Evolutionary conservation across 2,329 filamentous ascomycete species (phyloP).

Genomic region (Dichotomopilus funicola): DNA sequence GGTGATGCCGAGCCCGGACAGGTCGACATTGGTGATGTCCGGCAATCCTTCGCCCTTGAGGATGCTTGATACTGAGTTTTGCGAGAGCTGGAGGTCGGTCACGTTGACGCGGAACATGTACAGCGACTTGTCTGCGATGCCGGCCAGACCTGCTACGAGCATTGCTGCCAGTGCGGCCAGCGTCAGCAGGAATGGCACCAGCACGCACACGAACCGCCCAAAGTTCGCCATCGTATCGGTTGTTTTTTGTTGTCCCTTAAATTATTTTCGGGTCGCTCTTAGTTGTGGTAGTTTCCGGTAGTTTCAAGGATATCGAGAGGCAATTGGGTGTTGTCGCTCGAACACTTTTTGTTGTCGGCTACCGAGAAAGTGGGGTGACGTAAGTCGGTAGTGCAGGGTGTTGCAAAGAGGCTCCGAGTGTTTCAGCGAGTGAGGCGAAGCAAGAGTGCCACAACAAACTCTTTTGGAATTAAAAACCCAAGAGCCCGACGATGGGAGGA

Average conservation of each 20-base stretch:
- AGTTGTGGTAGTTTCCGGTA: no score
- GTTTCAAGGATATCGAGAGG: neutral
- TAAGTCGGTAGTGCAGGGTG: neutral
- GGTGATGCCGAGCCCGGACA: neutral
- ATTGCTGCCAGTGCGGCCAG: conserved; percentile 68
- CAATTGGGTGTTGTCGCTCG: neutral
- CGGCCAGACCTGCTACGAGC: conserved; percentile 50
- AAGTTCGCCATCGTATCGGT: conserved; percentile 33
- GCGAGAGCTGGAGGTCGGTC: conserved; percentile 48
- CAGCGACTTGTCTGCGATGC: conserved; percentile 49
- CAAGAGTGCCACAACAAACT: neutral
- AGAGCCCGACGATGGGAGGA: neutral
- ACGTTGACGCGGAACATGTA: conserved; percentile 58
- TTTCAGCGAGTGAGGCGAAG: neutral
- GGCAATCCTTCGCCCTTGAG: conserved; percentile 10
- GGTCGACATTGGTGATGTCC: conserved; percentile 8
- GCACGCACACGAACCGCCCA: conserved; percentile 79
- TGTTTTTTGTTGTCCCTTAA: neutral
- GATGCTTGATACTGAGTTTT: conserved; percentile 14
- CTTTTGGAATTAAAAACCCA: neutral
- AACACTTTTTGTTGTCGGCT: neutral
- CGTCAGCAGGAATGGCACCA: conserved; percentile 77
- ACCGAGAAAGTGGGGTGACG: neutral
- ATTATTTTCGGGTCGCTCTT: neutral
- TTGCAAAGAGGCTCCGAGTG: neutral